These are phyloP conservation scores for Globisporangium orthogonon DNA, from an alignment of 352 stramenopile species.

Conservation along the genomic window DNA sequence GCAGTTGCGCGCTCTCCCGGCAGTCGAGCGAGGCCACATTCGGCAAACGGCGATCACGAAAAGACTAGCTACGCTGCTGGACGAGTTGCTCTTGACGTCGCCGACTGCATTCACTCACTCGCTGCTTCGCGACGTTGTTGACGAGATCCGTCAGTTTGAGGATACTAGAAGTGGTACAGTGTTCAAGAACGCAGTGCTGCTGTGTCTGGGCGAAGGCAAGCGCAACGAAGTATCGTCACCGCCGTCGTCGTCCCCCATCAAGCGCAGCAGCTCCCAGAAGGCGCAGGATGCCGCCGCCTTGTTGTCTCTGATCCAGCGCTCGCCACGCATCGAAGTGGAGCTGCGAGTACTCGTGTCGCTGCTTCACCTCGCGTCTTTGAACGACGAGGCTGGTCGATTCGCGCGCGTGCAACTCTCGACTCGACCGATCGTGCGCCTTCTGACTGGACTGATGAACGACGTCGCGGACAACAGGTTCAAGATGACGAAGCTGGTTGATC, in stretches of 20 bases:
- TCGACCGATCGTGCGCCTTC: conserved; percentile 21
- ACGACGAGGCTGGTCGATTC: conserved; percentile 26
- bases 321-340: conserved; percentile 7
- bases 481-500: conserved; percentile 28
- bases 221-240: conserved; percentile 2
- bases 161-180: not conserved
- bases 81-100: conserved; percentile 4
- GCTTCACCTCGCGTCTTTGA: conserved; percentile 15
- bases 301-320: not conserved
- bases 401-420: conserved; percentile 36
- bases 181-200: conserved; percentile 12
- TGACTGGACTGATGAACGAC: conserved; percentile 19
- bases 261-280: conserved; percentile 1
- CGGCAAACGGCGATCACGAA: not conserved
- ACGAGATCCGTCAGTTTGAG: conserved; percentile 1
- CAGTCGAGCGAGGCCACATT: not conserved
- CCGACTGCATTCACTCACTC: conserved; percentile 3
- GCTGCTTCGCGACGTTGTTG: conserved; percentile 6
- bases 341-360: conserved; percentile 17
- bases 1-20: not conserved
- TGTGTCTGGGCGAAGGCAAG: conserved; percentile 6
- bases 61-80: conserved; percentile 2
- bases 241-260: not conserved
- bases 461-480: conserved; percentile 13
- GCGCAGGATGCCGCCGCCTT: not conserved